phyloP scores from a whole-genome alignment of 495 filamentous ascomycete genomes.

The Astrothelium macrocarpum region DNA sequence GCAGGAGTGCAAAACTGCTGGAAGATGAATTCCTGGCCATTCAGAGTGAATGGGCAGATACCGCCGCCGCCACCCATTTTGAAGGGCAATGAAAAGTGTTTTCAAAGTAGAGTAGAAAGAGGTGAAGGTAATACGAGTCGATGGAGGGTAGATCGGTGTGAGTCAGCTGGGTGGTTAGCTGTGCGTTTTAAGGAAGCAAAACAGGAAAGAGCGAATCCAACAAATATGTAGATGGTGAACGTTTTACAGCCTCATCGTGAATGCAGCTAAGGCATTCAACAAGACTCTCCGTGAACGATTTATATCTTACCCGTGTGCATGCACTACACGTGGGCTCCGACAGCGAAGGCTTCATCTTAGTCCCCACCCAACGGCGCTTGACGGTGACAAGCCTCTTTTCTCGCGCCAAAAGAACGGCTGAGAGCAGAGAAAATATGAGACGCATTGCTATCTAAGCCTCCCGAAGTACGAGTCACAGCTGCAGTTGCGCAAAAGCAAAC shows the following conservation, averaged over 20 bases:
- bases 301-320: background rate
- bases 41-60: background rate
- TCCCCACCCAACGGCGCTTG: too few relatives aligned
- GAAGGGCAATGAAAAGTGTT: background rate
- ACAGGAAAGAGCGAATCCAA: too few relatives aligned
- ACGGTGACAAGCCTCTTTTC: background rate
- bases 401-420: background rate
- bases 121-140: too few relatives aligned
- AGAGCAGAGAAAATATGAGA: background rate
- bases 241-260: background rate
- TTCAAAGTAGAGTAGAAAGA: background rate
- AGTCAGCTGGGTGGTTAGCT: too few relatives aligned
- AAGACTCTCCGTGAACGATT: background rate
- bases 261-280: background rate
- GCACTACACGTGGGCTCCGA: background rate
- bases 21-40: background rate
- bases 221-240: background rate
- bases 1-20: background rate
- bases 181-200: too few relatives aligned
- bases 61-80: background rate
- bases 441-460: background rate
- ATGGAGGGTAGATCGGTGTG: too few relatives aligned
- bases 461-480: too few relatives aligned
- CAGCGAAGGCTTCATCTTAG: too few relatives aligned
- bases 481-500: too few relatives aligned